A percentile compares a stretch with the other conserved stretches of the same genome.
phyloP scores from a whole-genome alignment of 768 basidiomycete species.

The Boletellus emodensis region DNA sequence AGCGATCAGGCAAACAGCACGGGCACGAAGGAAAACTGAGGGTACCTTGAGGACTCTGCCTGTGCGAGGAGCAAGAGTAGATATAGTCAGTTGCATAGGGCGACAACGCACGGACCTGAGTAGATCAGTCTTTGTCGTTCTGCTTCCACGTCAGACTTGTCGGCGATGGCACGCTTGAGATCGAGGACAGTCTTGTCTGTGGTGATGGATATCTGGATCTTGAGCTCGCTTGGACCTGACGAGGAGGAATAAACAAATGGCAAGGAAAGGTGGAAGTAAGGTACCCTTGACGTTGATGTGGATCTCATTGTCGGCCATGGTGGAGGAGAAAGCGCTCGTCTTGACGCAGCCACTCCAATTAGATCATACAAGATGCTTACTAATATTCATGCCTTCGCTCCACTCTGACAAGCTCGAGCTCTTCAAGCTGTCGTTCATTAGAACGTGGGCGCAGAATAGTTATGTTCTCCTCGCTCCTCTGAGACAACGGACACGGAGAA shows the following conservation, averaged over 20 bases:
- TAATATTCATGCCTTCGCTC: too few species aligned
- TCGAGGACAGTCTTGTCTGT: slow-evolving; percentile 84
- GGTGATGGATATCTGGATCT: slow-evolving; percentile 80
- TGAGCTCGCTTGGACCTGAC: slow-evolving; percentile 85
- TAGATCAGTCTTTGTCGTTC: slow-evolving; percentile 91
- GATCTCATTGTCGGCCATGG: slow-evolving; percentile 58
- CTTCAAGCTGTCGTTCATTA: too few species aligned
- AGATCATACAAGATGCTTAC: too few species aligned
- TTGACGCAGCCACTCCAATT: slow-evolving; percentile 10
- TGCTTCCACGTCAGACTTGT: slow-evolving; percentile 78
- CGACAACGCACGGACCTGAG: slow-evolving; percentile 53
- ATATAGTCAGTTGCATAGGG: background rate
- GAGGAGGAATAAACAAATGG: background rate
- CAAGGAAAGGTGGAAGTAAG: background rate
- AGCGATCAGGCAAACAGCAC: slow-evolving; percentile 4
- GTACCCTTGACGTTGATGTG: slow-evolving; percentile 70
- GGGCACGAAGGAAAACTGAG: background rate
- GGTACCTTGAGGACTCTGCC: slow-evolving; percentile 72
- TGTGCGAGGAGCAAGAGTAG: slow-evolving; percentile 18
- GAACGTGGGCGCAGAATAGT: too few species aligned
- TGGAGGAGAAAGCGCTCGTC: slow-evolving; percentile 18
- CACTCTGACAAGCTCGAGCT: too few species aligned
- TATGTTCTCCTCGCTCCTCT: too few species aligned
- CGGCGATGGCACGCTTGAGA: slow-evolving; percentile 87
- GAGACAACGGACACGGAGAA: too few species aligned